phyloP scores from a whole-genome alignment of 2,329 filamentous ascomycete species.

The Cordyceps pruinosa region DNA sequence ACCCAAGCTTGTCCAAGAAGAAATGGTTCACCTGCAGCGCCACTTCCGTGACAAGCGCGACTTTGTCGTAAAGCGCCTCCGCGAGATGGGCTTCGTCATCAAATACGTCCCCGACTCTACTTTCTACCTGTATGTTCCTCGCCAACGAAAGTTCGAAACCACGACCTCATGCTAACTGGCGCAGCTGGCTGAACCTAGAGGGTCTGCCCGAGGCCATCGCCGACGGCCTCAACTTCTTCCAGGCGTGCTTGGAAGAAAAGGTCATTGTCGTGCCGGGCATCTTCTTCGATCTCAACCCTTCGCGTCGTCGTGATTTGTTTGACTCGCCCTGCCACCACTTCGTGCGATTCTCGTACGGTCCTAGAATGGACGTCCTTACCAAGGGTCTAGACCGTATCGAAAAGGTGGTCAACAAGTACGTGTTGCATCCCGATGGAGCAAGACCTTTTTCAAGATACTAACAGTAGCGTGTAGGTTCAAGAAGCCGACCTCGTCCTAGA shows the following conservation, averaged over 20 bases:
- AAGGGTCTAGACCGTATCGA: conserved; percentile 80
- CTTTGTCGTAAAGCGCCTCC: conserved; percentile 73
- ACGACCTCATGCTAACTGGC: conserved; percentile 3
- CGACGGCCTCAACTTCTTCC: conserved; percentile 95
- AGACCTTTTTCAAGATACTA: not conserved
- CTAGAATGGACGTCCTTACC: conserved; percentile 70
- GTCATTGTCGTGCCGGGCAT: conserved; percentile 96
- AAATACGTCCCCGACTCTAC: conserved; percentile 82
- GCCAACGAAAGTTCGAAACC: not conserved
- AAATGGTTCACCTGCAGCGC: conserved; percentile 82
- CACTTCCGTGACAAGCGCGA: conserved; percentile 93
- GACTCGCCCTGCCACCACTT: conserved; percentile 93
- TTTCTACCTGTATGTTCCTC: conserved; percentile 72
- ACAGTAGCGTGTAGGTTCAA: conserved; percentile 16
- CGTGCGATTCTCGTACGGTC: conserved; percentile 77
- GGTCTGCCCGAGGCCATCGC: conserved; percentile 72
- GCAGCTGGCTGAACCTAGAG: conserved; percentile 52
- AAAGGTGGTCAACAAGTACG: conserved; percentile 66
- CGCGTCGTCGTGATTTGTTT: conserved; percentile 81
- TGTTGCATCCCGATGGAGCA: conserved; percentile 10
- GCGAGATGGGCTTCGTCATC: conserved; percentile 81
- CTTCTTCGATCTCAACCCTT: conserved; percentile 95
- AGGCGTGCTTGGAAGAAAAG: conserved; percentile 86
- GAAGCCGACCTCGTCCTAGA: conserved; percentile 13
- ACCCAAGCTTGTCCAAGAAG: conserved; percentile 66